Evolutionary conservation across 768 basidiomycete genomes (phyloP).

Genomic region (Paxillus rubicundulus): DNA sequence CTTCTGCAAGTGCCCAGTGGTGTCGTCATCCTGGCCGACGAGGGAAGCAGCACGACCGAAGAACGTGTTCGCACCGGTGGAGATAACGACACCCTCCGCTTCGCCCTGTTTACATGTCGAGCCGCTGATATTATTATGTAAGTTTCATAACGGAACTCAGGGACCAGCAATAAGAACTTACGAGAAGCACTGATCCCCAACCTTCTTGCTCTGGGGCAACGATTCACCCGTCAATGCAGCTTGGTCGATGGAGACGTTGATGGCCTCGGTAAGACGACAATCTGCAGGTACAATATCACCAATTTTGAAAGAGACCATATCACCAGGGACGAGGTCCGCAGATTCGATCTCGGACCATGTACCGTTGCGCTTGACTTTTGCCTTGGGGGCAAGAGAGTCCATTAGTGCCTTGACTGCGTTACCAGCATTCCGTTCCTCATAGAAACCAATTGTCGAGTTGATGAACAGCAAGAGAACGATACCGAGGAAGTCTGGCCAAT

Average conservation of each 20-base stretch:
- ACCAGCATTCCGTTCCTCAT: constrained; percentile 95
- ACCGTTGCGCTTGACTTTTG: constrained; percentile 85
- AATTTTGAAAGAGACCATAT: constrained; percentile 97
- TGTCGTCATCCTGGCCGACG: constrained; percentile 96
- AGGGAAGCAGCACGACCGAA: constrained; percentile 98
- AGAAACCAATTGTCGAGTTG: constrained; percentile 98
- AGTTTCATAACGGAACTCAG: neutral
- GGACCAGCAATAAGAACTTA: constrained; percentile 41
- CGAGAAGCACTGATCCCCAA: constrained; percentile 98
- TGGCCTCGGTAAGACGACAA: constrained; percentile 92
- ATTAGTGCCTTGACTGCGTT: constrained; percentile 99
- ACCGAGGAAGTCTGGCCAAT: constrained; percentile 98
- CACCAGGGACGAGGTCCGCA: constrained; percentile 86
- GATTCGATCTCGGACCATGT: constrained; percentile 91
- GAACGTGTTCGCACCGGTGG: constrained; percentile 97
- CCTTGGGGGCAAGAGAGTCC: constrained; percentile 99
- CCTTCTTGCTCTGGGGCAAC: constrained; percentile 88
- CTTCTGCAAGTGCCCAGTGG: constrained; percentile 97
- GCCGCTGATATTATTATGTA: constrained; percentile 49
- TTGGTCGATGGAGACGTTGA: constrained; percentile 98
- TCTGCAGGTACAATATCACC: constrained; percentile 98
- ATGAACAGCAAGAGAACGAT: constrained; percentile 87
- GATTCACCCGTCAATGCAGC: constrained; percentile 98
- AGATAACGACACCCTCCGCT: constrained; percentile 97
- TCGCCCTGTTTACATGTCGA: constrained; percentile 99